Evolutionary conservation across 1,139 yeast genomes (phyloP).

Genomic region (Hanseniaspora gamundiae): DNA sequence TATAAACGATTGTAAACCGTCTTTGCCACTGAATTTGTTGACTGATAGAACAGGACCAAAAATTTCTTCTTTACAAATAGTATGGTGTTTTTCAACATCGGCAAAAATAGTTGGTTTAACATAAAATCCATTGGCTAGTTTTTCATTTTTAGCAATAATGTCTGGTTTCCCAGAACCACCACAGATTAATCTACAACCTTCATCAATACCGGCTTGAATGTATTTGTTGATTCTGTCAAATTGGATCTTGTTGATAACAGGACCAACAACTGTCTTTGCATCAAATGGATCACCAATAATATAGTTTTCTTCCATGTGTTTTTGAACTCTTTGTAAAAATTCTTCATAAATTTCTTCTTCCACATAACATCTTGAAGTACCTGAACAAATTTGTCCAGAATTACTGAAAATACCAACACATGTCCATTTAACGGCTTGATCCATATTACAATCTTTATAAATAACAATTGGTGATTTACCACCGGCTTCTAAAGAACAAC

Average conservation of each 20-base stretch:
- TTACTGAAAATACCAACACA: slow-evolving; percentile 75
- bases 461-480: slow-evolving; percentile 74
- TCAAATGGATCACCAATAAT: slow-evolving; percentile 49
- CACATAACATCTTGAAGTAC: slow-evolving; percentile 73
- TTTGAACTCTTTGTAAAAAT: slow-evolving; percentile 36
- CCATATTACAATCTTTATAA: slow-evolving; percentile 65
- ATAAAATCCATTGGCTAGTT: slow-evolving; percentile 37
- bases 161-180: slow-evolving; percentile 35
- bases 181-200: slow-evolving; percentile 54
- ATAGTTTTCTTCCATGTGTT: slow-evolving; percentile 32
- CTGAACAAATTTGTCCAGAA: slow-evolving; percentile 86
- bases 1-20: slow-evolving; percentile 43
- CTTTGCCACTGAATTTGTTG: slow-evolving; percentile 46
- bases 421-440: slow-evolving; percentile 75
- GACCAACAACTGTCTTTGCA: slow-evolving; percentile 53
- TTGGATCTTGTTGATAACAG: slow-evolving; percentile 66
- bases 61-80: slow-evolving; percentile 55
- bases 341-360: slow-evolving; percentile 59
- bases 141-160: not conserved
- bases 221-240: slow-evolving; percentile 47
- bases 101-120: slow-evolving; percentile 55
- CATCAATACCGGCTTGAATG: slow-evolving; percentile 52
- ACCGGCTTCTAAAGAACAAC: slow-evolving; percentile 84
- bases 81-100: slow-evolving; percentile 43
- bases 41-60: slow-evolving; percentile 78